Base-by-base conservation (phyloP, 2,329 filamentous ascomycete genomes). In the Hirsutella rhossiliensis region DNA sequence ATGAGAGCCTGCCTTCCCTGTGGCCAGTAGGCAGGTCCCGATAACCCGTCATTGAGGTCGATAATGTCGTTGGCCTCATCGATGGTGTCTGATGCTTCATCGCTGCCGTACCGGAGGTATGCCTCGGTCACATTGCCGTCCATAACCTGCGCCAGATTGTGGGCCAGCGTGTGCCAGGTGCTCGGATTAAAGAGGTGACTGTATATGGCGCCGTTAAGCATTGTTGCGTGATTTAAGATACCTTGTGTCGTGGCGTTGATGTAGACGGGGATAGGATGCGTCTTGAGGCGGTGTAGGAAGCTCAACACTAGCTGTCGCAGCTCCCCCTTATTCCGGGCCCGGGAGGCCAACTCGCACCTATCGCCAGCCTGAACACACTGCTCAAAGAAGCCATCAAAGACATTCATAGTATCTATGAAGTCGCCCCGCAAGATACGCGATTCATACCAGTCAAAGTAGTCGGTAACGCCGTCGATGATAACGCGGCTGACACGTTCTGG, bases 341-440 rank as follows among this genome's bases (percentile, higher is more conserved):
- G 47, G 0, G 57, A 54, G 0, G 63, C 62, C 28, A 75, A 50
- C 1, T 65, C 55, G 46, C 71, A 75, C n/a, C 57, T 59, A 5
- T 64, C 48, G 3, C 71, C 70, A 1, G 72, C 73, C 39, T 59
- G 58, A 43, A 59, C 45, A 44, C 62, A 65, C 44, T 64, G 58
- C 5, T 60, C 56, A 9, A 62, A 50, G n/a, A 63, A 61, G 0
- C 60, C 62, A 6, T 54, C 47, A 11, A 65, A 43, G 3, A 57
- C 53, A 5, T 54, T 50, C 20, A 58, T 49, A 1, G 60, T 56
- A 38, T 63, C 59, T 3, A 43, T 42, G 3, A 59, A 56, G 13
- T 58, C 54, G 15, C 56, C 56, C 9, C 45, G 32, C 7, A 52
- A 47, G 15, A 60, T 47, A 3, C 43, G 46, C 1, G 48, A 42